These are phyloP conservation scores for Starmerella bacillaris DNA, from an alignment of 805 yeast genomes.

Conservation along the genomic window DNA sequence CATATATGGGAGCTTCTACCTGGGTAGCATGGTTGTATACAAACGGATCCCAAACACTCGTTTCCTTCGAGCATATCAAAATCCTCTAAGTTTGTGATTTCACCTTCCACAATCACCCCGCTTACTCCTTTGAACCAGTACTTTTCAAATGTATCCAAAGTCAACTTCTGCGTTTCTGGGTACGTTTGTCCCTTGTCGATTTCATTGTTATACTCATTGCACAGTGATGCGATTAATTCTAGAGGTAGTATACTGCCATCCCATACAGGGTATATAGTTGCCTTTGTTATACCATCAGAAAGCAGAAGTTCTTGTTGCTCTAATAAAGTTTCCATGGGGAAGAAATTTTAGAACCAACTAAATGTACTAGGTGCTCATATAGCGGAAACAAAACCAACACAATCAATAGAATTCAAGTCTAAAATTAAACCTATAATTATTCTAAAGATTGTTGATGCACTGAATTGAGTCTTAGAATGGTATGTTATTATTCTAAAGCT, in stretches of 20 bases:
- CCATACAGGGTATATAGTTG: slow-evolving; percentile 76
- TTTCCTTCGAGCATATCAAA: slow-evolving; percentile 59
- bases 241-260: slow-evolving; percentile 52
- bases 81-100: slow-evolving; percentile 22
- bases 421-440: too few relatives aligned
- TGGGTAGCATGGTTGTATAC: slow-evolving; percentile 73
- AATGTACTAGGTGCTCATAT: too few relatives aligned
- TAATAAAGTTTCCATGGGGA: slow-evolving; percentile 4
- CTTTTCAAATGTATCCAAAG: slow-evolving; percentile 56
- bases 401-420: too few relatives aligned
- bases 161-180: slow-evolving; percentile 67
- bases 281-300: slow-evolving; percentile 53
- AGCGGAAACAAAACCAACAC: too few relatives aligned
- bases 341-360: too few relatives aligned
- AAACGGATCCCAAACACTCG: slow-evolving; percentile 77
- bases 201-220: slow-evolving; percentile 89
- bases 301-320: slow-evolving; percentile 51
- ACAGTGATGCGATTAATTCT: slow-evolving; percentile 57
- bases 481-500: too few relatives aligned
- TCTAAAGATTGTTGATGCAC: too few relatives aligned
- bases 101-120: slow-evolving; percentile 25
- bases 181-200: slow-evolving; percentile 73
- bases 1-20: slow-evolving; percentile 90
- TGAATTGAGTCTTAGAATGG: too few relatives aligned
- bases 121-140: slow-evolving; percentile 82